These are phyloP conservation scores for Microsporum ferrugineum DNA, from an alignment of 2,329 filamentous ascomycete species.

Conservation along the genomic window DNA sequence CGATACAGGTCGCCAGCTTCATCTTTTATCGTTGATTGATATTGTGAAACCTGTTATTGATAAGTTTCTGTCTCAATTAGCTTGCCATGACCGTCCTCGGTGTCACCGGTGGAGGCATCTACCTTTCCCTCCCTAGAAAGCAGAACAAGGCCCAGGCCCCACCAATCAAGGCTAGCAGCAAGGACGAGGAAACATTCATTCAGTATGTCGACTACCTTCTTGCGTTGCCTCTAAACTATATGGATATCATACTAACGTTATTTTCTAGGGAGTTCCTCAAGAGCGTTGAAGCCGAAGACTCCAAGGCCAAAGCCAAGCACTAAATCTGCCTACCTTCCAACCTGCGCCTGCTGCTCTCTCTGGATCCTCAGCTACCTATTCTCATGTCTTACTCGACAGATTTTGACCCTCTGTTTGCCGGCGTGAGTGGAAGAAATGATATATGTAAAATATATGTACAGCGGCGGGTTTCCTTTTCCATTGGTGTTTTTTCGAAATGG, in stretches of 20 bases:
- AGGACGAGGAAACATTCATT: constrained; percentile 58
- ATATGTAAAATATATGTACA: constrained; percentile 5
- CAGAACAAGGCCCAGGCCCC: constrained; percentile 41
- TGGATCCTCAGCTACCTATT: neutral
- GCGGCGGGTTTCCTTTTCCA: constrained; percentile 1
- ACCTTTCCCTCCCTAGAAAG: constrained; percentile 35
- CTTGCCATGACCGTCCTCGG: constrained; percentile 50
- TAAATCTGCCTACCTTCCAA: neutral
- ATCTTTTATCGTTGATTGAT: neutral
- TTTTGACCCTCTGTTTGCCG: neutral
- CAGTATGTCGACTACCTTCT: constrained; percentile 41
- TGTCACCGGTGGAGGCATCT: constrained; percentile 38
- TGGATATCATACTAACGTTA: neutral
- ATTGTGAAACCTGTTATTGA: neutral
- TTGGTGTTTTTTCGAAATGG: neutral
- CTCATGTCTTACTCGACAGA: neutral
- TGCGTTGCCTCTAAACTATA: neutral
- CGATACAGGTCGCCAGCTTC: neutral
- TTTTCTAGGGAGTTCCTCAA: constrained; percentile 40
- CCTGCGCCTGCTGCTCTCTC: neutral
- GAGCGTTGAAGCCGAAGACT: constrained; percentile 36
- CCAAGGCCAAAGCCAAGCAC: constrained; percentile 22
- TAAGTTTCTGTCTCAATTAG: constrained; percentile 27
- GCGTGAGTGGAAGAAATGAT: neutral
- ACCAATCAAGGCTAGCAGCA: constrained; percentile 53